These are phyloP conservation scores for Rhodotorula sp. DNA, from an alignment of 1,284 basidiomycete species.

Conservation along the genomic window DNA sequence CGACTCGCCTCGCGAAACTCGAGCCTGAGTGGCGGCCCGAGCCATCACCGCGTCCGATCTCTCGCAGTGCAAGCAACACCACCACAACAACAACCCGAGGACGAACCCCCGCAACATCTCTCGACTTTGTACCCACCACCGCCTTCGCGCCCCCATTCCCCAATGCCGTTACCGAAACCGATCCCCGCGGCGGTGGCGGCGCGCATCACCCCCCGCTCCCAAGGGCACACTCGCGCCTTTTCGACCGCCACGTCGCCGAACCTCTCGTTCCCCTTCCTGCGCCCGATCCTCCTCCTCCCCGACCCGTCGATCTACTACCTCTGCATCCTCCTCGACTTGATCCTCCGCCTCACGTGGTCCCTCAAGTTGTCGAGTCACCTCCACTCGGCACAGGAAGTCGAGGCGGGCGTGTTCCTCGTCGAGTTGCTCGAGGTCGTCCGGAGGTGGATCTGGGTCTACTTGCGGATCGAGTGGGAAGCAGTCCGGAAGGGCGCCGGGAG, in stretches of 20 bases:
- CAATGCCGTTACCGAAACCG: not conserved
- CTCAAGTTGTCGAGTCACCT: slow-evolving; percentile 87
- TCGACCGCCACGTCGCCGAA: slow-evolving; percentile 44
- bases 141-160: slow-evolving; percentile 49
- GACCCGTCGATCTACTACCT: slow-evolving; percentile 78
- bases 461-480: slow-evolving; percentile 93
- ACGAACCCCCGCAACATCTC: not conserved
- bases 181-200: not conserved
- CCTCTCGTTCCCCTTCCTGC: slow-evolving; percentile 62
- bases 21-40: slow-evolving; percentile 5
- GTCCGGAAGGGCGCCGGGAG: slow-evolving; percentile 58
- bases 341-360: slow-evolving; percentile 92
- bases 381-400: slow-evolving; percentile 77
- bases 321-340: slow-evolving; percentile 76
- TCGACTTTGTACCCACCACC: slow-evolving; percentile 15
- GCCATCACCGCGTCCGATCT: not conserved
- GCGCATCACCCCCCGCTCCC: not conserved
- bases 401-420: slow-evolving; percentile 80
- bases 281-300: slow-evolving; percentile 69
- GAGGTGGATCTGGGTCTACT: slow-evolving; percentile 94
- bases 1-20: slow-evolving; percentile 7
- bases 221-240: slow-evolving; percentile 40
- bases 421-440: slow-evolving; percentile 86
- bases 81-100: not conserved
- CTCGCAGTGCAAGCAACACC: not conserved